Percentiles rank a stretch among this genome's conserved stretches.
Evolutionary conservation across 768 basidiomycete genomes (phyloP).

Genomic region (Suillus discolor): DNA sequence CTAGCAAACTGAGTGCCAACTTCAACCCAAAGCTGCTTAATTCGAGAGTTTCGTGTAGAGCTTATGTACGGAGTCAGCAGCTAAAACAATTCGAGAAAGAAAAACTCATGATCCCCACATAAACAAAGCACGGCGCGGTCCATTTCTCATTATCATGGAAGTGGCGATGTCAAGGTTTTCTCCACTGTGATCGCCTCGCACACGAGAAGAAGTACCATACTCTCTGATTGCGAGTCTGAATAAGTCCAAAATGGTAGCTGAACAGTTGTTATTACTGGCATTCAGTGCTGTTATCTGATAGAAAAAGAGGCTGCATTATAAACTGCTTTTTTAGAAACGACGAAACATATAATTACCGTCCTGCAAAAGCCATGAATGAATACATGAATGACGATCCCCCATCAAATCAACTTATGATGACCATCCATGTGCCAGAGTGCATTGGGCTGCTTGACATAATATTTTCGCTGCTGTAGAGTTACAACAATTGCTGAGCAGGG

Average conservation of each 20-base stretch:
- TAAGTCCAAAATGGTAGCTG: constrained; percentile 25
- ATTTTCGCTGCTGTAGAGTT: background rate
- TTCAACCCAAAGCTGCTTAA: constrained; percentile 50
- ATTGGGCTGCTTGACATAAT: background rate
- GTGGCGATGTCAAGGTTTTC: constrained; percentile 30
- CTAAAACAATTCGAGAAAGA: background rate
- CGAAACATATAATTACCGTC: background rate
- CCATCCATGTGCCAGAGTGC: background rate
- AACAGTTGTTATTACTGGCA: constrained; percentile 29
- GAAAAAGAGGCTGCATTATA: constrained; percentile 10
- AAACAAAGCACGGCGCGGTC: constrained; percentile 23
- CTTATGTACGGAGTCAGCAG: constrained; percentile 13
- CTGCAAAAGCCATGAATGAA: background rate
- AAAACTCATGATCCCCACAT: constrained; percentile 25
- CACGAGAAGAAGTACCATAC: constrained; percentile 24
- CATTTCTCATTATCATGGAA: constrained; percentile 28
- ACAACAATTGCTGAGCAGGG: too few species aligned
- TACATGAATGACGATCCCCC: constrained; percentile 2
- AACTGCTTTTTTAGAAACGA: background rate
- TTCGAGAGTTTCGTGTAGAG: constrained; percentile 44
- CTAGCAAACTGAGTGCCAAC: constrained; percentile 40
- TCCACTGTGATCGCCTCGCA: constrained; percentile 29
- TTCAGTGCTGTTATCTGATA: constrained; percentile 30
- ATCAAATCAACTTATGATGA: background rate
- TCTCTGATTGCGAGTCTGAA: constrained; percentile 19